phyloP scores from a whole-genome alignment of 345 rosid species.

The Syzygium grande region DNA sequence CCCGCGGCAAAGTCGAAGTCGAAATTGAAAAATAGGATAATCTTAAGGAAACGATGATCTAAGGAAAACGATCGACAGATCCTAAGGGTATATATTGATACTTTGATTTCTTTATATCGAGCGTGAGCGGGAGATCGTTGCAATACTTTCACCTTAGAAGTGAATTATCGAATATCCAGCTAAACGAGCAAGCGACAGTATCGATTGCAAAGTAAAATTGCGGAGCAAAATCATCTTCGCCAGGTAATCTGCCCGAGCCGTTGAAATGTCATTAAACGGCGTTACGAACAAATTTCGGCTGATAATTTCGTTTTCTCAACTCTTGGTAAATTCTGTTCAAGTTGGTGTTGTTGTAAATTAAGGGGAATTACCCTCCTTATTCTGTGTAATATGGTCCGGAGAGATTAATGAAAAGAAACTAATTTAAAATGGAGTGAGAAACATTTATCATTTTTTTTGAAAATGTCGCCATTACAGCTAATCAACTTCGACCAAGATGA shows the following conservation, averaged over 20 bases:
- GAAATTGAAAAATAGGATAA: no score
- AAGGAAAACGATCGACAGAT: neutral
- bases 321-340: neutral
- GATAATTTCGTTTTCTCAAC: neutral
- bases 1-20: neutral
- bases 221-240: neutral
- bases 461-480: neutral
- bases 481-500: neutral
- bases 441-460: neutral
- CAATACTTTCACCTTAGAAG: no score
- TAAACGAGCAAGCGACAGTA: neutral
- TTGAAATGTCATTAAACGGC: neutral
- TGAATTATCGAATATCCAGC: fast-evolving
- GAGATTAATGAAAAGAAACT: no score
- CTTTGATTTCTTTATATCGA: neutral
- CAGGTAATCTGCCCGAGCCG: fast-evolving
- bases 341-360: neutral
- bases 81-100: fast-evolving
- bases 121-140: fast-evolving
- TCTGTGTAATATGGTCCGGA: no score
- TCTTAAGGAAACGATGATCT: no score
- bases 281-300: neutral
- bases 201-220: no score
- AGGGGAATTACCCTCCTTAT: neutral
- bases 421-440: neutral